Conservation (phyloP, 257 asterid genomes). For the Rhazya stricta region DNA sequence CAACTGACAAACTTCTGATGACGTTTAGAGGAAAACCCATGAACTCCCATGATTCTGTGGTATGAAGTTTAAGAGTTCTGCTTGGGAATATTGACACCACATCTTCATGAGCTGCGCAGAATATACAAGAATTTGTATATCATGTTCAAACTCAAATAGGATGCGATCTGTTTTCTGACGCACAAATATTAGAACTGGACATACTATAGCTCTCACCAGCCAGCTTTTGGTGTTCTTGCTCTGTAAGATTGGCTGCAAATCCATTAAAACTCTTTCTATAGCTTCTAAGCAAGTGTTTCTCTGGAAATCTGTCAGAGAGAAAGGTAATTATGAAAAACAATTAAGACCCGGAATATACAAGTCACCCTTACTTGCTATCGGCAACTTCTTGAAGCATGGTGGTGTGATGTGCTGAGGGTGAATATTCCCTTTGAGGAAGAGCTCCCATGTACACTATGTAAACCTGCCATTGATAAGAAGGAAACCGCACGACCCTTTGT, state of each 20-base stretch:
- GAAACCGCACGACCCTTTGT: no score
- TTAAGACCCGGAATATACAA: neutral
- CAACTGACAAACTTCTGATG: constrained; percentile 18
- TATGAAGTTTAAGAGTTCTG: constrained; percentile 11
- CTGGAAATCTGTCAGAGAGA: constrained; percentile 4
- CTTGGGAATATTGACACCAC: constrained; percentile 21
- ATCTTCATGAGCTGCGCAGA: neutral
- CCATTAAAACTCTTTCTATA: constrained; percentile 35
- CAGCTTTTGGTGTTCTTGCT: constrained; percentile 28
- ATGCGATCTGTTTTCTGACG: no score
- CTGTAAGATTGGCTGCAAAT: constrained; percentile 35
- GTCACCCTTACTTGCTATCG: constrained; percentile 23
- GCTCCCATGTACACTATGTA: constrained; percentile 34
- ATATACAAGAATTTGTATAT: neutral
- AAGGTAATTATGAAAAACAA: neutral
- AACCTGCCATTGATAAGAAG: constrained; percentile 15
- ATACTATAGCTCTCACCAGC: constrained; percentile 15
- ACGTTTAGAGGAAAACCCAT: constrained; percentile 23
- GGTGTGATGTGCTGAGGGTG: constrained; percentile 15
- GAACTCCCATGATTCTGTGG: constrained; percentile 52
- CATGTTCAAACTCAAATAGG: no score
- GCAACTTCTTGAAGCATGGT: constrained; percentile 28
- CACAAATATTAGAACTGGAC: no score
- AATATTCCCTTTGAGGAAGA: neutral
- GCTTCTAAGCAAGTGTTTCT: constrained; percentile 26